These are phyloP conservation scores for Boletus insuetus DNA, from an alignment of 768 basidiomycete species.

Conservation along the genomic window DNA sequence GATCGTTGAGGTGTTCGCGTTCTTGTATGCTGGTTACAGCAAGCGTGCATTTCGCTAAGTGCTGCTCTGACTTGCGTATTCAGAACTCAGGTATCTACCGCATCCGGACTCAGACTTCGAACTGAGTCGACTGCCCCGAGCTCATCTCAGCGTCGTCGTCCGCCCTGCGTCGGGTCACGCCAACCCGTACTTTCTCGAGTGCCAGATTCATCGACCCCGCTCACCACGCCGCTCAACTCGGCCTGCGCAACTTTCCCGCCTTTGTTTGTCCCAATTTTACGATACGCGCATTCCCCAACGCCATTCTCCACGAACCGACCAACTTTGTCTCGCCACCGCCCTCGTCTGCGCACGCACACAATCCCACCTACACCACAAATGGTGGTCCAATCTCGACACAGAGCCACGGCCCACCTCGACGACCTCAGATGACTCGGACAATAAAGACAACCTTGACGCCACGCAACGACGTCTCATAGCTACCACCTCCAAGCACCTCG, in stretches of 20 bases:
- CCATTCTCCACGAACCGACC: conserved; percentile 12
- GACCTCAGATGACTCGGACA: too few species aligned
- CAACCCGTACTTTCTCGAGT: conserved; percentile 1
- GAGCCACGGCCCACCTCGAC: too few species aligned
- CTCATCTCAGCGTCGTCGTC: background rate
- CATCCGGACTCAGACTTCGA: too few species aligned
- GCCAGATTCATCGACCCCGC: conserved; percentile 11
- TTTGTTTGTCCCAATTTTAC: conserved; percentile 20
- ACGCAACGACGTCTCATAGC: background rate
- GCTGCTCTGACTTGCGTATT: too few species aligned
- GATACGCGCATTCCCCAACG: conserved; percentile 24
- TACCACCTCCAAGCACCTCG: background rate
- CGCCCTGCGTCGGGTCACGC: conserved; percentile 15
- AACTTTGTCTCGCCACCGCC: conserved; percentile 17
- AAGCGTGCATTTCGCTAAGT: too few species aligned
- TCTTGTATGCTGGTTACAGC: too few species aligned
- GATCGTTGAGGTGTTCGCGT: too few species aligned
- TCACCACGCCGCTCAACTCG: conserved; percentile 18
- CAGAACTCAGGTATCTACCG: too few species aligned
- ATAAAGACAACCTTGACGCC: background rate
- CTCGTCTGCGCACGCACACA: conserved; percentile 2
- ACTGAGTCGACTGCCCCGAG: too few species aligned
- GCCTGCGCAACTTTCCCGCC: conserved; percentile 13
- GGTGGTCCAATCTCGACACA: too few species aligned
- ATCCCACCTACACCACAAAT: too few species aligned